These are phyloP conservation scores for Petunia axillaris DNA, from an alignment of 257 asterid genomes.

Conservation along the genomic window DNA sequence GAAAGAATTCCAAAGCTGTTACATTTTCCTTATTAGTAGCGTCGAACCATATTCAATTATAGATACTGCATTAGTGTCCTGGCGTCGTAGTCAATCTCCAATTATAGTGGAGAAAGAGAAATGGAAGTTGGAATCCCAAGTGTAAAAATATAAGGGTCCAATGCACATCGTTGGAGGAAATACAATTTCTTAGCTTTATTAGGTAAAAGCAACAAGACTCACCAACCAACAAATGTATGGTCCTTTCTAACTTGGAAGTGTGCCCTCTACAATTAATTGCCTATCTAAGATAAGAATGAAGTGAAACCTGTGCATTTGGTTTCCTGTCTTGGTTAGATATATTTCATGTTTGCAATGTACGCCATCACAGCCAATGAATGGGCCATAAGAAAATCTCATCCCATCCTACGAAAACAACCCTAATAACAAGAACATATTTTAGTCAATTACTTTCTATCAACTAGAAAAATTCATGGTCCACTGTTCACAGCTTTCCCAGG, in stretches of 20 bases:
- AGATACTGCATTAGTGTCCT: background rate
- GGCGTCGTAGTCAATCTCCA: background rate
- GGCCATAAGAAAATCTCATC: constrained; percentile 24
- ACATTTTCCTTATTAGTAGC: no score
- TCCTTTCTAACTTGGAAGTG: constrained; percentile 2
- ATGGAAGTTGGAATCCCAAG: background rate
- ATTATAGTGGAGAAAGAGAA: background rate
- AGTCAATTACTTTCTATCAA: background rate
- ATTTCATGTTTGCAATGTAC: constrained; percentile 17
- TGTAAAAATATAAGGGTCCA: background rate
- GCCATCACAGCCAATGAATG: constrained; percentile 19
- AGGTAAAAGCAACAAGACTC: background rate
- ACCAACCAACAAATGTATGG: constrained; percentile 15
- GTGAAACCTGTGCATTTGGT: constrained; percentile 15
- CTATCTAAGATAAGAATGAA: constrained; percentile 2
- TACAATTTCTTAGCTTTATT: background rate
- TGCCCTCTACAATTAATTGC: background rate
- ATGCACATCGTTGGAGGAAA: constrained; percentile 8
- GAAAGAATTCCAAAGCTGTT: no score
- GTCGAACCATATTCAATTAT: no score
- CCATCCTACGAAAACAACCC: constrained; percentile 25
- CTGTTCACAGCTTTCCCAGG: background rate
- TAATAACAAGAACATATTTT: constrained; percentile 15
- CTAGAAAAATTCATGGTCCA: background rate
- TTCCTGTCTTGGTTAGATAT: constrained; percentile 22